phyloP scores from a whole-genome alignment of 78 protist genomes.

The Creolimax fragrantissima region DNA sequence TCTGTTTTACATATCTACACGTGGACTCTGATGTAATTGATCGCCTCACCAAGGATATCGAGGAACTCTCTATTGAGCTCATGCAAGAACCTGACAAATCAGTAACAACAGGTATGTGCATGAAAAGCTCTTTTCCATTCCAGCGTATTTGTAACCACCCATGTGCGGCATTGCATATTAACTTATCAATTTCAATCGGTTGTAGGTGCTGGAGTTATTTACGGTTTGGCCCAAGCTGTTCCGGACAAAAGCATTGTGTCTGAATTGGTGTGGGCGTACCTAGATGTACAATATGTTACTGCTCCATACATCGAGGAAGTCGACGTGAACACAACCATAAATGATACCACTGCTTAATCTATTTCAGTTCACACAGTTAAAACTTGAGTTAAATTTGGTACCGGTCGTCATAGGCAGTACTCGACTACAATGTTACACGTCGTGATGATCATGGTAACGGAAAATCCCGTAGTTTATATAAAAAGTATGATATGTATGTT shows the following conservation, averaged over 20 bases:
- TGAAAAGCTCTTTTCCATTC: not conserved
- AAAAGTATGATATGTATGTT: too few relatives aligned
- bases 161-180: not conserved
- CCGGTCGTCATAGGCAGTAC: too few relatives aligned
- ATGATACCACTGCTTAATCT: too few relatives aligned
- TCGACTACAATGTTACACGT: too few relatives aligned
- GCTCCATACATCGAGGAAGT: not conserved
- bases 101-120: not conserved
- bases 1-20: constrained; percentile 11
- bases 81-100: not conserved
- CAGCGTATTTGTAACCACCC: not conserved
- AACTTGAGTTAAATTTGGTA: too few relatives aligned
- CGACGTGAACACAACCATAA: too few relatives aligned
- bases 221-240: constrained; percentile 30
- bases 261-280: not conserved
- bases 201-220: constrained; percentile 23
- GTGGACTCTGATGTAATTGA: not conserved
- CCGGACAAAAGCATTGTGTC: constrained; percentile 22
- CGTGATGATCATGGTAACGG: too few relatives aligned
- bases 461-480: too few relatives aligned
- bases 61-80: not conserved
- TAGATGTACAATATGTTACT: constrained; percentile 3
- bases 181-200: not conserved
- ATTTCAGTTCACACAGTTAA: too few relatives aligned
- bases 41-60: not conserved